phyloP scores from a whole-genome alignment of 768 basidiomycete species.

The Termitomyces sp. region DNA sequence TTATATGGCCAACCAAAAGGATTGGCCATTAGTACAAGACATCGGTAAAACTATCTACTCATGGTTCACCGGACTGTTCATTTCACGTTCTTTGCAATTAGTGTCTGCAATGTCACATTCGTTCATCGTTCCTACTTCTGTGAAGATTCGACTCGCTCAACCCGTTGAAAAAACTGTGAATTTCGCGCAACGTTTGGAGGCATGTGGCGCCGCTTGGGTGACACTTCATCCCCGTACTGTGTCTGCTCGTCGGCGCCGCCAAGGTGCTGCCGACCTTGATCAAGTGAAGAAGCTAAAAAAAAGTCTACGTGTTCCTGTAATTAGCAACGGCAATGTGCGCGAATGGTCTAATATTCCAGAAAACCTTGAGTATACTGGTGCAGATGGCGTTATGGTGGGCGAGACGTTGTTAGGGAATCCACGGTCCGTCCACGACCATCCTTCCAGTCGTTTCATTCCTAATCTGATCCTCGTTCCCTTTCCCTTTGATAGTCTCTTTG shows the following conservation, averaged over 20 bases:
- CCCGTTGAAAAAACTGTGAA: slow-evolving; percentile 46
- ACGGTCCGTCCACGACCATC: slow-evolving; percentile 33
- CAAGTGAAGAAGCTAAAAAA: slow-evolving; percentile 54
- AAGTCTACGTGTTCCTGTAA: slow-evolving; percentile 45
- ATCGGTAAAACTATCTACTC: slow-evolving; percentile 41
- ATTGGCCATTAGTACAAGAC: slow-evolving; percentile 62
- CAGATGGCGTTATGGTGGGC: slow-evolving; percentile 78
- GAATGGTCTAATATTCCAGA: slow-evolving; percentile 46
- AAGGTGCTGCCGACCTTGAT: slow-evolving; percentile 63
- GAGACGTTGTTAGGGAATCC: slow-evolving; percentile 74
- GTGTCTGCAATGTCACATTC: slow-evolving; percentile 61
- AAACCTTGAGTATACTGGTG: slow-evolving; percentile 51
- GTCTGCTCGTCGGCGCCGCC: slow-evolving; percentile 60
- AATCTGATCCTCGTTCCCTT: slow-evolving; percentile 2
- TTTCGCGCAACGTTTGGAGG: slow-evolving; percentile 52
- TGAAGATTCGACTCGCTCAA: slow-evolving; percentile 59
- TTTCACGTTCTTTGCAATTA: slow-evolving; percentile 17
- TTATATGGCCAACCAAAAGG: slow-evolving; percentile 66
- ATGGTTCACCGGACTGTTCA: background rate
- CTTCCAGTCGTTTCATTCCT: background rate
- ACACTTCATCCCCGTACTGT: slow-evolving; percentile 73
- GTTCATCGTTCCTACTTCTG: slow-evolving; percentile 57
- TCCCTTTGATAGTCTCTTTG: slow-evolving; percentile 44
- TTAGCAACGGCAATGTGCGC: slow-evolving; percentile 79
- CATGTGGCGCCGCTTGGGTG: slow-evolving; percentile 64